Evolutionary conservation across 2,329 filamentous ascomycete genomes (phyloP), one percentile per base, ranked within the genome.

Genomic region (Ramularia collo-cygni): DNA sequence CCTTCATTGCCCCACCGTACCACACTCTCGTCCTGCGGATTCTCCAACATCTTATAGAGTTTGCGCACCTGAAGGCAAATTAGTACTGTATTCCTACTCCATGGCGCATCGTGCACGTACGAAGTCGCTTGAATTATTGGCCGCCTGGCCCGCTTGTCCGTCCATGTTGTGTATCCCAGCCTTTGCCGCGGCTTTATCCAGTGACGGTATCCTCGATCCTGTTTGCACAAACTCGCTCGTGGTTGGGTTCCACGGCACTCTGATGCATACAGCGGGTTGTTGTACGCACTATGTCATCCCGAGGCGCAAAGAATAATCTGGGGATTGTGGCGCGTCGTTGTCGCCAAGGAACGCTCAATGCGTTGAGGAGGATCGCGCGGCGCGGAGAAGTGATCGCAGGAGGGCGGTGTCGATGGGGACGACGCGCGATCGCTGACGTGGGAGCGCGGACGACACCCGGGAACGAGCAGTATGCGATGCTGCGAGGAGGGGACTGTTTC

Each of bases 31-130:
- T 98, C 93, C 38, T 86, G 82, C 26, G 89, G 89, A 59, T 93
- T 93, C 66, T 96, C 90, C 57, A 98, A 72, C 92, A 98, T 98
- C 63, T 87, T 94, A 76, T 95, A 96, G 52, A 96, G 73, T 70
- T 96, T 96, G 72, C 90, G 88, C 69, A 96, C 89, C 89, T 95
- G 55, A 31, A 47, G 44, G 28, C 37, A 26, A 31, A 4, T 18
- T 37, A 12, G 31, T 12, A 14, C 18, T 40, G 27, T 31, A 26
- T 7, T 15, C 13, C 29, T 8, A 18, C 7, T 18, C 24, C 28
- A 16, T 16, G 28, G 26, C 33, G 14, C 35, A 28, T 37, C 24
- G n/a, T 13, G 24, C 15, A 83, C 85, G 73, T 72, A 94, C 88
- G 76, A 95, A 95, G 71, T 95, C 88, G 74, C 88, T 94, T 48